Percentiles rank a stretch among this genome's conserved stretches.
These are phyloP conservation scores for Malus hybrid DNA, from an alignment of 331 rosid genomes.

Conservation along the genomic window DNA sequence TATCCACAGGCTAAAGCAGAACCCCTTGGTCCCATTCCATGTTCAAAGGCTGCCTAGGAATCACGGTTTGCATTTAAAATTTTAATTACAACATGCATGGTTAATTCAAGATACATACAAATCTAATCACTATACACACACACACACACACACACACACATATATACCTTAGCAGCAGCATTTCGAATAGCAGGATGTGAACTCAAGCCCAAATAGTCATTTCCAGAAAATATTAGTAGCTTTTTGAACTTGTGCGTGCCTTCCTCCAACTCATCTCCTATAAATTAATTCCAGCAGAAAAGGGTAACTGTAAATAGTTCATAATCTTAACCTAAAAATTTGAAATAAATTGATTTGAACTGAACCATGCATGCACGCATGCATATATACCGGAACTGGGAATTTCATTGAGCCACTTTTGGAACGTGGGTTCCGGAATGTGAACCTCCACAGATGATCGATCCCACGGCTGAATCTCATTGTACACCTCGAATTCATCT, in stretches of 20 bases:
- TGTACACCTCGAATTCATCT: constrained; percentile 44
- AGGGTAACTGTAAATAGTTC: not conserved
- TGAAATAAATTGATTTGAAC: not conserved
- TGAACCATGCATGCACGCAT: not conserved
- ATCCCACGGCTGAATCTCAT: constrained; percentile 71
- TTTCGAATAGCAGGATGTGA: constrained; percentile 76
- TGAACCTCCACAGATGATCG: constrained; percentile 66
- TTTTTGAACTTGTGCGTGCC: constrained; percentile 32
- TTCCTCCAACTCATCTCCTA: constrained; percentile 56
- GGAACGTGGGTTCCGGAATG: constrained; percentile 49
- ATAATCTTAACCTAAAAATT: not conserved
- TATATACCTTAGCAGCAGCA: constrained; percentile 67
- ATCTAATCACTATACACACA: no score
- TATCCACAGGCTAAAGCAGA: constrained; percentile 83
- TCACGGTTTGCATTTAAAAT: not conserved
- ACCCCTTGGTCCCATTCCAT: constrained; percentile 97
- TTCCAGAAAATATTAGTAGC: constrained; percentile 77
- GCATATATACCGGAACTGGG: constrained; percentile 16
- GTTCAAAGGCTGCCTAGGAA: constrained; percentile 60
- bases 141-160: no score
- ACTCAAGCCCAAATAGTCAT: constrained; percentile 86
- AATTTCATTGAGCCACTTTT: constrained; percentile 58
- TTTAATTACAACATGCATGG: not conserved
- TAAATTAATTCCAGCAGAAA: not conserved
- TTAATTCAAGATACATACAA: not conserved